These are phyloP conservation scores for Tylopilus rubrobrunneus DNA, from an alignment of 768 basidiomycete species.

Conservation along the genomic window DNA sequence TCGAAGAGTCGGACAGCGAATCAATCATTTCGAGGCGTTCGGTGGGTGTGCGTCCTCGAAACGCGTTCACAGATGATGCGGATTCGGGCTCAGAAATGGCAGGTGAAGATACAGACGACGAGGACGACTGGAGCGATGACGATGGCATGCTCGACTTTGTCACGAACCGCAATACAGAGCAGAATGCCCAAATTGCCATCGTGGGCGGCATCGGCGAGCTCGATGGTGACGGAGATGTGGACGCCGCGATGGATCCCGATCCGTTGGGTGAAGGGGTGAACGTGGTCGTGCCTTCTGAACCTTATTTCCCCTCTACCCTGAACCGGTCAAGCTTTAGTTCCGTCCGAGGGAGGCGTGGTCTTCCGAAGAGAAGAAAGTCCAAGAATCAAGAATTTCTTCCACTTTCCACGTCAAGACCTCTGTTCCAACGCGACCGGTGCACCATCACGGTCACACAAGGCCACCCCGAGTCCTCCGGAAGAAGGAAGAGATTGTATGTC, in stretches of 20 bases:
- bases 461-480: constrained; percentile 58
- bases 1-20: constrained; percentile 55
- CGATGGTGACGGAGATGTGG: constrained; percentile 48
- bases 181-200: constrained; percentile 57
- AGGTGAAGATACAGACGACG: constrained; percentile 47
- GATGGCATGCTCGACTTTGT: constrained; percentile 63
- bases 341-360: constrained; percentile 29
- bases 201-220: constrained; percentile 19
- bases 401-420: constrained; percentile 67
- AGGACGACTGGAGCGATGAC: constrained; percentile 59
- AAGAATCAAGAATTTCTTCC: constrained; percentile 61
- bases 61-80: constrained; percentile 55
- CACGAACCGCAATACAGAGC: constrained; percentile 87
- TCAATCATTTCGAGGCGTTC: constrained; percentile 29
- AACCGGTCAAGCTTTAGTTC: constrained; percentile 47
- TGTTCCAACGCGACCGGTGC: constrained; percentile 89
- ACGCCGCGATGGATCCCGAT: constrained; percentile 61
- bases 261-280: constrained; percentile 92
- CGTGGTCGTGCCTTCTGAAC: constrained; percentile 78
- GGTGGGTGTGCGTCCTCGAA: constrained; percentile 51
- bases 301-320: constrained; percentile 74
- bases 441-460: constrained; percentile 89
- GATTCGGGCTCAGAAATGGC: constrained; percentile 64
- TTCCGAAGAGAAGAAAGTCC: constrained; percentile 55
- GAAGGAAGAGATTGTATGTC: constrained; percentile 66